A percentile compares a stretch with the other conserved stretches of the same genome.
Evolutionary conservation across 208 protist genomes (phyloP).

Genomic region (Leishmania lainsoni): DNA sequence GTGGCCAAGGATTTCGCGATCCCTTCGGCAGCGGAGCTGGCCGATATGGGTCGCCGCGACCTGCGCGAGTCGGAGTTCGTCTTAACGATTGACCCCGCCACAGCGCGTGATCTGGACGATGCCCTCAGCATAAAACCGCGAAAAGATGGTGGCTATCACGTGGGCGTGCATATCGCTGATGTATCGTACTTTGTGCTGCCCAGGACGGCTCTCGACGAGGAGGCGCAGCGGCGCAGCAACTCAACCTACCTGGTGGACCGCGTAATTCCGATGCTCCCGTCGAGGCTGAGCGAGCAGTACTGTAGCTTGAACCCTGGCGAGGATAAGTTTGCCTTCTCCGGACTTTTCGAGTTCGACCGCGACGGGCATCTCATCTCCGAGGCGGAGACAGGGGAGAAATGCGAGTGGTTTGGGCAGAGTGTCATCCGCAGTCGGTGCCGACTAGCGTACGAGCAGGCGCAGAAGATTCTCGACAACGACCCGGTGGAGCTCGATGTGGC

Average conservation of each 20-base stretch:
- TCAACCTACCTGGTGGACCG: conserved; percentile 90
- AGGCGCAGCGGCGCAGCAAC: conserved; percentile 79
- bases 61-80: conserved; percentile 82
- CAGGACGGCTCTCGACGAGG: conserved; percentile 79
- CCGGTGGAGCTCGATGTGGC: conserved; percentile 36
- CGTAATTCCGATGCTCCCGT: conserved; percentile 93
- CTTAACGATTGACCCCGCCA: conserved; percentile 86
- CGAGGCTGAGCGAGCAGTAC: conserved; percentile 83
- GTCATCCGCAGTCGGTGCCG: conserved; percentile 90
- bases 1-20: conserved; percentile 53
- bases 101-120: conserved; percentile 89
- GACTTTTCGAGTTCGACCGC: conserved; percentile 79
- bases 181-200: conserved; percentile 89
- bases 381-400: conserved; percentile 23
- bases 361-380: conserved; percentile 67
- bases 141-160: conserved; percentile 53
- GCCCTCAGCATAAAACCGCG: conserved; percentile 72
- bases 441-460: conserved; percentile 84
- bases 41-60: conserved; percentile 58
- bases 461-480: conserved; percentile 73
- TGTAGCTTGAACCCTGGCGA: conserved; percentile 86
- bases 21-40: conserved; percentile 46
- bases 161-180: conserved; percentile 96
- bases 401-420: conserved; percentile 83
- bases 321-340: conserved; percentile 91